Evolutionary conservation across 352 stramenopile genomes (phyloP).

Genomic region (Pythium utonaiense): DNA sequence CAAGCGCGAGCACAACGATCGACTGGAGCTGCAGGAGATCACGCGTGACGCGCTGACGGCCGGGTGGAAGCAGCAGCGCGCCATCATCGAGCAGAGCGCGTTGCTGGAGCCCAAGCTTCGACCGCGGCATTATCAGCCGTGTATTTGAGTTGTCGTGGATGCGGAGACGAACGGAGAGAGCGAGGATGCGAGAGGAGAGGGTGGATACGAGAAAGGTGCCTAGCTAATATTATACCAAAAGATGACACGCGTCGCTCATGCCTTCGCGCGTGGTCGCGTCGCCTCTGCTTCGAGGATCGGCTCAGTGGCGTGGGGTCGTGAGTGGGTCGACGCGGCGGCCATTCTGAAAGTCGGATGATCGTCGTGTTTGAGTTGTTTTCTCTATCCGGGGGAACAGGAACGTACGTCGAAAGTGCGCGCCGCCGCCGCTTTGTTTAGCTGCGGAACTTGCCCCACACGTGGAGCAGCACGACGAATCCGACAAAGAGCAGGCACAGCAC

Average conservation of each 20-base stretch:
- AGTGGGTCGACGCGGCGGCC: background rate
- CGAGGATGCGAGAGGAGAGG: background rate
- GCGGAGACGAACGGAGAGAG: background rate
- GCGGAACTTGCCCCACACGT: slow-evolving; percentile 97
- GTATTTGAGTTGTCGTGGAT: background rate
- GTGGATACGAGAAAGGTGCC: slow-evolving; percentile 14
- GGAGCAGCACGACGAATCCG: slow-evolving; percentile 94
- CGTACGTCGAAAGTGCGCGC: no score
- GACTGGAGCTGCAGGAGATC: slow-evolving; percentile 23
- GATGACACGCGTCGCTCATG: slow-evolving; percentile 2
- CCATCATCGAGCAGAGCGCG: slow-evolving; percentile 18
- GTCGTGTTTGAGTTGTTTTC: background rate
- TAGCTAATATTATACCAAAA: slow-evolving; percentile 42
- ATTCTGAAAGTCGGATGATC: background rate
- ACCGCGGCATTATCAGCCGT: background rate
- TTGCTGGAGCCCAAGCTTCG: background rate
- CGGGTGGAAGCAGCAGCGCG: slow-evolving; percentile 48
- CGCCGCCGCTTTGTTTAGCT: slow-evolving; percentile 31
- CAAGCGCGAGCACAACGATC: slow-evolving; percentile 27
- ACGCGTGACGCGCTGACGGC: slow-evolving; percentile 38
- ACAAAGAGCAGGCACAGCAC: slow-evolving; percentile 95
- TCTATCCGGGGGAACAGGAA: background rate
- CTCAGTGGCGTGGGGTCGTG: background rate
- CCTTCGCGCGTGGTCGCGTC: background rate
- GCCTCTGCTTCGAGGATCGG: background rate